A percentile compares a stretch with the other conserved stretches of the same genome.
These are phyloP conservation scores for Lactarius hengduanensis DNA, from an alignment of 768 basidiomycete genomes.

Conservation along the genomic window DNA sequence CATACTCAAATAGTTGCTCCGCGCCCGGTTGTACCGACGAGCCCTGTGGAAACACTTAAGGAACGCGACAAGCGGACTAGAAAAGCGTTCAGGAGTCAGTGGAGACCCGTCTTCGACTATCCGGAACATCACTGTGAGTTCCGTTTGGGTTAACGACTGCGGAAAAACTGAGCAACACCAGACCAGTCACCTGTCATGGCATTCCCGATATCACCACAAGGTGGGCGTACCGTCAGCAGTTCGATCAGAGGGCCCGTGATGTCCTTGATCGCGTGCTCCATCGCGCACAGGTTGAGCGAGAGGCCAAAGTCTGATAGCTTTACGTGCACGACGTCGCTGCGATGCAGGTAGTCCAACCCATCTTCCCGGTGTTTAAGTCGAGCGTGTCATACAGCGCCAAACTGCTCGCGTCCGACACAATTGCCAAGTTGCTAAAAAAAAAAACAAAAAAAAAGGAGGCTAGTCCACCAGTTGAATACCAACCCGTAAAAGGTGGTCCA, in stretches of 20 bases:
- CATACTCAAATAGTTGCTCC: constrained; percentile 81
- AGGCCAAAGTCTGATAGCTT: constrained; percentile 96
- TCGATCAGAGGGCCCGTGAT: constrained; percentile 77
- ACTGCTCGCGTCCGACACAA: constrained; percentile 95
- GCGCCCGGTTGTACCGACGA: constrained; percentile 82
- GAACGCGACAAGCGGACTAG: constrained; percentile 76
- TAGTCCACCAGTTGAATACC: constrained; percentile 38
- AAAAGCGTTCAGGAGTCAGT: constrained; percentile 78
- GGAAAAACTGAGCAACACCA: constrained; percentile 4
- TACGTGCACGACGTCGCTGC: constrained; percentile 88
- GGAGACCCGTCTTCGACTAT: constrained; percentile 94
- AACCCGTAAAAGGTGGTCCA: constrained; percentile 72
- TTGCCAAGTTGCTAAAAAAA: constrained; percentile 88
- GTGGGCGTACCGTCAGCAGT: constrained; percentile 87
- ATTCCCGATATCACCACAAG: constrained; percentile 86
- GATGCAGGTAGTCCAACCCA: constrained; percentile 93
- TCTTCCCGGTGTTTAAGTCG: constrained; percentile 91
- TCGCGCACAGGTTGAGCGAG: constrained; percentile 89
- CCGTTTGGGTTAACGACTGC: no score
- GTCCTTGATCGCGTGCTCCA: constrained; percentile 81
- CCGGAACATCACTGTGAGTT: no score
- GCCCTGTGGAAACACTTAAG: constrained; percentile 88
- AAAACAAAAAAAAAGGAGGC: background rate
- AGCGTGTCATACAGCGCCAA: constrained; percentile 94
- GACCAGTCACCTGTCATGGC: constrained; percentile 73